Percentiles rank a stretch among this genome's conserved stretches.
These are phyloP conservation scores for Suhomyces faveliae DNA, from an alignment of 805 yeast species.

Conservation along the genomic window DNA sequence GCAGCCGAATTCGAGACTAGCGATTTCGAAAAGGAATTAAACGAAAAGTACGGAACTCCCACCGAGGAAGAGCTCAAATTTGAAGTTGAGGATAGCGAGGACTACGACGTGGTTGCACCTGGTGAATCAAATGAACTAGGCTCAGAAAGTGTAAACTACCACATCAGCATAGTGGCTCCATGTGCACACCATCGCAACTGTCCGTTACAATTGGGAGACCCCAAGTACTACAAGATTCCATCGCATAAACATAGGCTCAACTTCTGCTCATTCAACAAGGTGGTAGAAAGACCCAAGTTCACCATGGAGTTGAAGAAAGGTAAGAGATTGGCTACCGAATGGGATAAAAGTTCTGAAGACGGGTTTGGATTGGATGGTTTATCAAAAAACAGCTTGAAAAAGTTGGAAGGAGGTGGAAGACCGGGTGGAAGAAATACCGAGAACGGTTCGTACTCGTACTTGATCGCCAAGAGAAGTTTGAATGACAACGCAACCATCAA, in stretches of 20 bases:
- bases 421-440: constrained; percentile 70
- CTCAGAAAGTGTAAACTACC: constrained; percentile 40
- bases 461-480: constrained; percentile 62
- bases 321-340: constrained; percentile 62
- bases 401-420: constrained; percentile 73
- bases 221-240: constrained; percentile 57
- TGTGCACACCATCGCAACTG: constrained; percentile 86
- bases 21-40: constrained; percentile 31
- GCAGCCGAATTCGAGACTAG: constrained; percentile 8
- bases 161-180: constrained; percentile 77
- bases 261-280: constrained; percentile 74
- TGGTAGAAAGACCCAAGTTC: constrained; percentile 74
- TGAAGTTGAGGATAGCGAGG: constrained; percentile 42
- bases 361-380: constrained; percentile 52
- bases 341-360: constrained; percentile 59
- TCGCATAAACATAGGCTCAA: constrained; percentile 58
- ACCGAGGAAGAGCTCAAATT: constrained; percentile 45
- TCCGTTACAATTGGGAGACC: constrained; percentile 79
- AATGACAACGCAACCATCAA: constrained; percentile 42
- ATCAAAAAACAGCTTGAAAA: constrained; percentile 25
- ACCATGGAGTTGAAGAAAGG: constrained; percentile 87
- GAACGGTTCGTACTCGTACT: constrained; percentile 67
- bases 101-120: constrained; percentile 25
- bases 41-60: constrained; percentile 42
- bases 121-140: constrained; percentile 8